These are phyloP conservation scores for Iris pallida DNA, from an alignment of 116 monocot species.

Conservation along the genomic window DNA sequence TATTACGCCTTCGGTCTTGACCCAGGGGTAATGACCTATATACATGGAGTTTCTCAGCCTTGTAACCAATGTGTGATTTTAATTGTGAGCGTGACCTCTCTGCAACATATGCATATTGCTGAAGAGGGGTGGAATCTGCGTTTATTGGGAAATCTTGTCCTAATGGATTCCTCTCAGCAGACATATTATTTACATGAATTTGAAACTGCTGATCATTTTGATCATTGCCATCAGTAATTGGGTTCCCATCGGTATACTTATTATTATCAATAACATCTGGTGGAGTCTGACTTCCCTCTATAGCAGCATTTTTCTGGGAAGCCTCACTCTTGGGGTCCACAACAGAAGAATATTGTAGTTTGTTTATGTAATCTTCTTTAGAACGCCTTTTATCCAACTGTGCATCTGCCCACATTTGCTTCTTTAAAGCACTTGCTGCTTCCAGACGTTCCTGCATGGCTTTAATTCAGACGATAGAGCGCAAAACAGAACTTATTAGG, in stretches of 20 bases:
- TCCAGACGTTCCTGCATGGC: conserved; percentile 83
- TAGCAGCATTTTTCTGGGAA: conserved; percentile 23
- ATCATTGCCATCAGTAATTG: conserved; percentile 27
- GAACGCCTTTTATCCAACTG: conserved; percentile 87
- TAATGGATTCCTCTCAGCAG: conserved; percentile 39
- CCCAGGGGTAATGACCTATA: conserved; percentile 87
- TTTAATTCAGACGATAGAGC: conserved; percentile 2
- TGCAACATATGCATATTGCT: conserved; percentile 54
- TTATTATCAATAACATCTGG: conserved; percentile 26
- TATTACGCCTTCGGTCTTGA: conserved; percentile 90
- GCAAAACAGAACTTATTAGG: not conserved
- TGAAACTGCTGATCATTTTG: conserved; percentile 35
- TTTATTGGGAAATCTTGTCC: conserved; percentile 50
- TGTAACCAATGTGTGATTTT: conserved; percentile 80
- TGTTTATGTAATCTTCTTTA: conserved; percentile 68
- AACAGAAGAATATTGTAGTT: conserved; percentile 45
- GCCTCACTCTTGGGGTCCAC: conserved; percentile 36
- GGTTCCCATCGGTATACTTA: conserved; percentile 35
- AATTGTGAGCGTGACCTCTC: conserved; percentile 86
- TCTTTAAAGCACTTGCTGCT: conserved; percentile 92
- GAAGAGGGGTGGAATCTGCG: conserved; percentile 34
- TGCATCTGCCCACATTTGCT: conserved; percentile 98
- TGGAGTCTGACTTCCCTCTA: conserved; percentile 46
- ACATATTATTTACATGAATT: conserved; percentile 23
- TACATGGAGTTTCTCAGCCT: conserved; percentile 66